Evolutionary conservation across 1,139 yeast species (phyloP).

Genomic region (Blastobotrys indianensis): DNA sequence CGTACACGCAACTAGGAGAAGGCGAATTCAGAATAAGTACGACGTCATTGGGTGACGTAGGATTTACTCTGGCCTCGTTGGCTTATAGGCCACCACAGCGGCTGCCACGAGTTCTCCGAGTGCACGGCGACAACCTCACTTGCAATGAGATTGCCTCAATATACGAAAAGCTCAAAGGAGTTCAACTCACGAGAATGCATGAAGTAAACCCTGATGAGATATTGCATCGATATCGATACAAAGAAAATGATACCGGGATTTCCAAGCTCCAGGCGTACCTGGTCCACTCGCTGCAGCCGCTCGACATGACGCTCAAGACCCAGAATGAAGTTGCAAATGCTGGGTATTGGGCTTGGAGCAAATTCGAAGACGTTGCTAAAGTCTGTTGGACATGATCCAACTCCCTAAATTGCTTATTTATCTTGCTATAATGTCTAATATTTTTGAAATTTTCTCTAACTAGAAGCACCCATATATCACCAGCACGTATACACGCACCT

Average conservation of each 20-base stretch:
- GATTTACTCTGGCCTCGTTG: constrained; percentile 40
- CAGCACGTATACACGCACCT: no score
- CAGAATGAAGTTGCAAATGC: constrained; percentile 10
- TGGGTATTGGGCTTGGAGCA: constrained; percentile 4
- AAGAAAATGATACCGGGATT: not conserved
- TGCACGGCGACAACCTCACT: constrained; percentile 26
- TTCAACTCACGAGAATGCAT: not conserved
- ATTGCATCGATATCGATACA: not conserved
- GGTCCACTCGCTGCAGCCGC: constrained; percentile 3
- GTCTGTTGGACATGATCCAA: no score
- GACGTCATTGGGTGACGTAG: constrained; percentile 44
- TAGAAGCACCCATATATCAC: no score
- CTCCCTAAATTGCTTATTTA: no score
- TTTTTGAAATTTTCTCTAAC: no score
- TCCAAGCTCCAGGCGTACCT: not conserved
- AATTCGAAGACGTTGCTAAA: constrained; percentile 5
- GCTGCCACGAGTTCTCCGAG: constrained; percentile 34
- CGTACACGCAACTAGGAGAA: not conserved
- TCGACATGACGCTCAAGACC: constrained; percentile 3
- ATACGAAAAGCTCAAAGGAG: constrained; percentile 40
- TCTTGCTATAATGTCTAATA: no score
- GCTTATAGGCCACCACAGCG: constrained; percentile 25
- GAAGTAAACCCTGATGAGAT: not conserved
- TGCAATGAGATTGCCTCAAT: constrained; percentile 38
- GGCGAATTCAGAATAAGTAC: constrained; percentile 30